Conservation (phyloP, 106 monocot genomes). For the Dioscorea zingiberensis region DNA sequence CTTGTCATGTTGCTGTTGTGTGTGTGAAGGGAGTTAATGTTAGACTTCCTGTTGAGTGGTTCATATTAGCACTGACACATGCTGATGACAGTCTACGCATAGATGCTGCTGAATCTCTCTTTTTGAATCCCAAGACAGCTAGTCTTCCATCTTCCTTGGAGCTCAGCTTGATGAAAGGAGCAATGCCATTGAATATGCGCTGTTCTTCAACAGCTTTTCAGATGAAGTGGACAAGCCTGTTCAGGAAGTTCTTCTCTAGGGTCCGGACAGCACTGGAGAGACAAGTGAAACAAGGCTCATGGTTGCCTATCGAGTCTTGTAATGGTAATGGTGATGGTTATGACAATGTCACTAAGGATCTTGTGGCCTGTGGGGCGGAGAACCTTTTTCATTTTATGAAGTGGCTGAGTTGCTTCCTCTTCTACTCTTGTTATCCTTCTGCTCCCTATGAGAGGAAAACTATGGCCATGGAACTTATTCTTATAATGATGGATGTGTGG, state of each 20-base stretch:
- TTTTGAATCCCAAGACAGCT: slow-evolving; percentile 92
- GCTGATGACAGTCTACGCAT: slow-evolving; percentile 77
- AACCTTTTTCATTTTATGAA: slow-evolving; percentile 80
- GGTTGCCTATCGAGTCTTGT: slow-evolving; percentile 27
- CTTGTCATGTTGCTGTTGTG: slow-evolving; percentile 38
- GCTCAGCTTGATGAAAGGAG: slow-evolving; percentile 66
- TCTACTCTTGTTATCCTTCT: slow-evolving; percentile 91
- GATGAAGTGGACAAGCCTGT: slow-evolving; percentile 98
- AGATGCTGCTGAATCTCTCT: slow-evolving; percentile 88
- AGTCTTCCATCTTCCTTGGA: slow-evolving; percentile 88
- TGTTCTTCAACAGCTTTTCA: slow-evolving; percentile 89
- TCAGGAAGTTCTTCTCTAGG: slow-evolving; percentile 84
- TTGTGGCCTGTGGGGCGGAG: slow-evolving; percentile 28
- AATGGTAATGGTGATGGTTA: not conserved
- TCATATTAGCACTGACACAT: slow-evolving; percentile 71
- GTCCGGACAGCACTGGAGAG: slow-evolving; percentile 84
- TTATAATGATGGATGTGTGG: slow-evolving; percentile 84
- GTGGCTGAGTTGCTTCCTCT: slow-evolving; percentile 85
- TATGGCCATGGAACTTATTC: slow-evolving; percentile 97
- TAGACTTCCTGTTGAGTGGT: slow-evolving; percentile 66
- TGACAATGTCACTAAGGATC: slow-evolving; percentile 8
- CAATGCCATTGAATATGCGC: slow-evolving; percentile 95
- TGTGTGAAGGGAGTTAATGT: slow-evolving; percentile 64
- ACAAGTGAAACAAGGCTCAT: slow-evolving; percentile 72
- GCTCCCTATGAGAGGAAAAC: slow-evolving; percentile 98